Base-by-base conservation (phyloP, 257 asterid genomes). In the Capsicum baccatum region DNA sequence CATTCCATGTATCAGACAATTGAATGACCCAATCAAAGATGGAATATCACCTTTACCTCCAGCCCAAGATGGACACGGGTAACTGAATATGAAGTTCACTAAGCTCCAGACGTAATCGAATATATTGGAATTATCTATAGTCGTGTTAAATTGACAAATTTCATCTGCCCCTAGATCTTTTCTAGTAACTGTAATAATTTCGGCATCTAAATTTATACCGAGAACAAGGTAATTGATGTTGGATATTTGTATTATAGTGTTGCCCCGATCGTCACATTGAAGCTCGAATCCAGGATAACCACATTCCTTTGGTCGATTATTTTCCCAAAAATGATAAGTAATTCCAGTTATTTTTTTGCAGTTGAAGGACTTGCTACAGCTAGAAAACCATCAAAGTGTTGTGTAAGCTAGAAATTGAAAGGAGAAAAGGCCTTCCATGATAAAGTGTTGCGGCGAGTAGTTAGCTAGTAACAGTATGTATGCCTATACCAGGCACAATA, bases 281-380 rank as follows among this genome's bases (percentile, higher is more conserved):
- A 92, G 94, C 69, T 87, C 76, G 21, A 91, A 88, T 66, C 89
- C 91, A 17, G 96, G 92, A 87, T 86, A 80, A 52, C 97, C 97
- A 83, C 96, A 93, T 63, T 89, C 91, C 14, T 26, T 62, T 19
- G 91, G 89, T 78, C 96, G 83, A 71, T 81, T 64, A 52, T 89
- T 87, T 60, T 93, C 95, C 86, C 91, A 91, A 80, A 92, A 92
- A 5, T 94, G 97, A 84, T 88, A 93, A 39, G 68, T 89, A 42
- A 88, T 68, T 15, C 86, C 86, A 10, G 86, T 37, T 87, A 91
- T 71, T 11, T 59, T 26, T 26, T 26, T 74, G 76, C 96, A 93
- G 83, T 54, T 83, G 91, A 90, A 91, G 8, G 39, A 56, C 57
- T 60, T 82, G 59, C 84, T 85, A 35, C 96, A 92, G 35, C 69